Conservation (phyloP, 1,139 yeast genomes). For the Zygotorulaspora mrakii region DNA sequence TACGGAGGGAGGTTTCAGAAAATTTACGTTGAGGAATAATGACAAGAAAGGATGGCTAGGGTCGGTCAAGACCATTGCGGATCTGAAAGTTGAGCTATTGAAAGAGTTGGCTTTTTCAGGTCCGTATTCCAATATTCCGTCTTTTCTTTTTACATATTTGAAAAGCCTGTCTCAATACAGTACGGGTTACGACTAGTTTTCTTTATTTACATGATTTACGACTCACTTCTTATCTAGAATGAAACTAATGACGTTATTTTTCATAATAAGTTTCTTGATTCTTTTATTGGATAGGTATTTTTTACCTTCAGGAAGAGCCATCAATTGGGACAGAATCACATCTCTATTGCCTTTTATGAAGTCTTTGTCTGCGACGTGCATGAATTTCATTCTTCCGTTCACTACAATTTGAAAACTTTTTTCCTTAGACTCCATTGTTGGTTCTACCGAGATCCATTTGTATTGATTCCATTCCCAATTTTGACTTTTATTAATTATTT, state of each 20-base stretch:
- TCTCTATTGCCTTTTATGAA: slow-evolving; percentile 38
- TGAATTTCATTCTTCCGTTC: slow-evolving; percentile 64
- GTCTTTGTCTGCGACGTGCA: slow-evolving; percentile 40
- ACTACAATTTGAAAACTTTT: slow-evolving; percentile 53
- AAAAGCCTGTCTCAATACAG: slow-evolving; percentile 39
- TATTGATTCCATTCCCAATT: slow-evolving; percentile 48
- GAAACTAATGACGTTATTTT: slow-evolving; percentile 39
- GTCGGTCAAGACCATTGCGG: slow-evolving; percentile 37
- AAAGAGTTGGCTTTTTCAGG: slow-evolving; percentile 33
- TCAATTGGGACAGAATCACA: slow-evolving; percentile 38
- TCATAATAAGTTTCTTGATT: slow-evolving; percentile 42
- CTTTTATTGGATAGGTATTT: slow-evolving; percentile 38
- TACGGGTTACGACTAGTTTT: too few species aligned
- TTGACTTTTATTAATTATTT: slow-evolving; percentile 41
- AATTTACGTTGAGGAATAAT: slow-evolving; percentile 9
- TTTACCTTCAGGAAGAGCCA: slow-evolving; percentile 28
- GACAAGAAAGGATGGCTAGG: slow-evolving; percentile 37
- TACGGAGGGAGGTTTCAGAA: slow-evolving; percentile 13
- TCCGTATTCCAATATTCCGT: slow-evolving; percentile 43
- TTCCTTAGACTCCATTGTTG: slow-evolving; percentile 39
- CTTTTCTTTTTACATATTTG: slow-evolving; percentile 46
- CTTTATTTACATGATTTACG: slow-evolving; percentile 18
- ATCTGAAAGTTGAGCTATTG: slow-evolving; percentile 42
- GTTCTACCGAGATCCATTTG: slow-evolving; percentile 50
- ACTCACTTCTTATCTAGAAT: slow-evolving; percentile 12